These are phyloP conservation scores for Penicillium glabrum DNA, from an alignment of 2,329 filamentous ascomycete genomes.

Conservation along the genomic window DNA sequence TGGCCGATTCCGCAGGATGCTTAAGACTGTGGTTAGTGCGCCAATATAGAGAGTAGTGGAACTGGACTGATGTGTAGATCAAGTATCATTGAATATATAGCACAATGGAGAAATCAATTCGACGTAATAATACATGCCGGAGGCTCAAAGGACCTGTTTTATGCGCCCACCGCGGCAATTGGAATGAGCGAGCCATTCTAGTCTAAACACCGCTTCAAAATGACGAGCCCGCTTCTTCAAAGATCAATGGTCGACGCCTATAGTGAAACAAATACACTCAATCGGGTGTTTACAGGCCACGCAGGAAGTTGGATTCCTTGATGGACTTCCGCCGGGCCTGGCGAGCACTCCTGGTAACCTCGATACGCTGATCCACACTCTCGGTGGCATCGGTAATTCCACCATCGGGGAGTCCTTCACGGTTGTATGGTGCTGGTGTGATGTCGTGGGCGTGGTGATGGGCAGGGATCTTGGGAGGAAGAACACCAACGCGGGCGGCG, in stretches of 20 bases:
- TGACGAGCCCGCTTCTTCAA: conserved; percentile 12
- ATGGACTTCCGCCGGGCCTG: conserved; percentile 47
- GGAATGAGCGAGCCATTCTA: conserved; percentile 4
- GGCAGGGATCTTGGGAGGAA: conserved; percentile 43
- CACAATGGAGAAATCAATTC: conserved; percentile 24
- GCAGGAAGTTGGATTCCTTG: conserved; percentile 50
- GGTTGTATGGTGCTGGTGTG: conserved; percentile 40
- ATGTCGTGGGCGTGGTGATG: conserved; percentile 49
- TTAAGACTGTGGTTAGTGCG: neutral
- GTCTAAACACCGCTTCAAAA: conserved; percentile 1
- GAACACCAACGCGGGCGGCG: conserved; percentile 38
- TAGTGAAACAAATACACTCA: conserved; percentile 1
- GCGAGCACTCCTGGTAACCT: conserved; percentile 47
- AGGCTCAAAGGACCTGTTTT: conserved; percentile 4
- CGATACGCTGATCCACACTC: conserved; percentile 37
- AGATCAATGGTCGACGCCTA: neutral
- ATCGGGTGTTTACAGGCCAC: conserved; percentile 39
- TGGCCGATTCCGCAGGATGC: conserved; percentile 24
- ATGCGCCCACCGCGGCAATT: conserved; percentile 9
- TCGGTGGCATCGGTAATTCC: conserved; percentile 34
- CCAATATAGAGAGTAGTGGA: neutral
- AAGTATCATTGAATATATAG: conserved; percentile 26
- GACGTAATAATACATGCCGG: conserved; percentile 35
- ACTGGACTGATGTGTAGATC: neutral
- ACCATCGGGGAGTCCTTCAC: conserved; percentile 21